Conservation (phyloP, 2,329 filamentous ascomycete species). For the Aspergillus brunneoviolaceus region DNA sequence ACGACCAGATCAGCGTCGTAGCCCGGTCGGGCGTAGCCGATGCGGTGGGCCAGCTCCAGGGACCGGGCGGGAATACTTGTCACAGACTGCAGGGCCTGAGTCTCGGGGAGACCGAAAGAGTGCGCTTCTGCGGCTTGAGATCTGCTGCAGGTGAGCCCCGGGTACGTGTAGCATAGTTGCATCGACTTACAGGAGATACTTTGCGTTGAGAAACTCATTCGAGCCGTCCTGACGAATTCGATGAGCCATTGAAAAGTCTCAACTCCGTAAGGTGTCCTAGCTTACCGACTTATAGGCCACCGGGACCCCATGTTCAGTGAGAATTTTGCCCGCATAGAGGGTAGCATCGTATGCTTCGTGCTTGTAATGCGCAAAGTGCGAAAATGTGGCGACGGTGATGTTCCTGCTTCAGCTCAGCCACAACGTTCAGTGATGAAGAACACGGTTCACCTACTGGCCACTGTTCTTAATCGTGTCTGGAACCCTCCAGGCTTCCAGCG, state of each 20-base stretch:
- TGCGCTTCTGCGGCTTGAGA: neutral
- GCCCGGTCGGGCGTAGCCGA: neutral
- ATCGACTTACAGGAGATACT: neutral
- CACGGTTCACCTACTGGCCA: neutral
- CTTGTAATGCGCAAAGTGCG: neutral
- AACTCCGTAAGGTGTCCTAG: too few species aligned
- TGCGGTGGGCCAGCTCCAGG: neutral
- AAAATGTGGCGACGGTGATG: neutral
- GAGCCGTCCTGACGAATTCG: neutral
- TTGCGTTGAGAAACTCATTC: neutral
- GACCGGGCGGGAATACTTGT: neutral
- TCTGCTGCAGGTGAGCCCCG: neutral
- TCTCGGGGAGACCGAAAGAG: neutral
- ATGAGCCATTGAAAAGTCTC: neutral
- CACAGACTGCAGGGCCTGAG: neutral
- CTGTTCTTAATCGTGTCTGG: neutral
- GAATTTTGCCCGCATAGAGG: neutral
- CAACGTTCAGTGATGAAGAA: neutral
- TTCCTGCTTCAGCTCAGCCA: neutral
- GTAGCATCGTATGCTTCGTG: neutral
- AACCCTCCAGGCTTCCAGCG: neutral
- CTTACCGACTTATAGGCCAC: slow-evolving; percentile 2
- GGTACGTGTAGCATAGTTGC: too few species aligned
- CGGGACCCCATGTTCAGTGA: neutral
- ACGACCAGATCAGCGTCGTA: neutral